A percentile compares a stretch with the other conserved stretches of the same genome.
These are phyloP conservation scores for Medicago ruthenica DNA, from an alignment of 306 rosid genomes.

Conservation along the genomic window DNA sequence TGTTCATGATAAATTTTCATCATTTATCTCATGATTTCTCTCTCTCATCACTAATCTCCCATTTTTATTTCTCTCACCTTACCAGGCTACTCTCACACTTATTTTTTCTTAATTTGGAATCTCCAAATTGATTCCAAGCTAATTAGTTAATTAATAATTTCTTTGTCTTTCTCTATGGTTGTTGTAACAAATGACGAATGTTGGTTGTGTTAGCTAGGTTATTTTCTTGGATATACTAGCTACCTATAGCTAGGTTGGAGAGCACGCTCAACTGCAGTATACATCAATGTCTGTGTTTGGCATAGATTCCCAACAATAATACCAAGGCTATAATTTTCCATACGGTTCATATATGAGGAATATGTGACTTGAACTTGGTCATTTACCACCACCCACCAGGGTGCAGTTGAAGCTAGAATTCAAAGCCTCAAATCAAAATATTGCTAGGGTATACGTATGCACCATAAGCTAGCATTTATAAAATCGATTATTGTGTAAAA, in stretches of 20 bases:
- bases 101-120: neutral
- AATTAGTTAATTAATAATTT: neutral
- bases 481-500: neutral
- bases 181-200: neutral
- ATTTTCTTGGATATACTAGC: neutral
- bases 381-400: constrained; percentile 37
- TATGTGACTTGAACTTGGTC: constrained; percentile 47
- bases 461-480: constrained; percentile 10
- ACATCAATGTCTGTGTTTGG: constrained; percentile 9
- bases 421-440: constrained; percentile 26
- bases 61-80: neutral
- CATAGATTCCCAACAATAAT: constrained; percentile 16
- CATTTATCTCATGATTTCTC: no score
- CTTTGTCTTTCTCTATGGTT: neutral
- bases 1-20: no score
- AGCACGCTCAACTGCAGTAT: neutral
- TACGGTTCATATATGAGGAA: neutral
- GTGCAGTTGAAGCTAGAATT: constrained; percentile 25
- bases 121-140: neutral
- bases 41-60: neutral
- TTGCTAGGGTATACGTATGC: constrained; percentile 14
- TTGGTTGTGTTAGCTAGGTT: neutral
- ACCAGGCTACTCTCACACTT: neutral
- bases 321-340: constrained; percentile 21
- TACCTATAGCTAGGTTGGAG: constrained; percentile 15